Evolutionary conservation across 208 protist species (phyloP).

Genomic region (Trypanosomatidae sp.): DNA sequence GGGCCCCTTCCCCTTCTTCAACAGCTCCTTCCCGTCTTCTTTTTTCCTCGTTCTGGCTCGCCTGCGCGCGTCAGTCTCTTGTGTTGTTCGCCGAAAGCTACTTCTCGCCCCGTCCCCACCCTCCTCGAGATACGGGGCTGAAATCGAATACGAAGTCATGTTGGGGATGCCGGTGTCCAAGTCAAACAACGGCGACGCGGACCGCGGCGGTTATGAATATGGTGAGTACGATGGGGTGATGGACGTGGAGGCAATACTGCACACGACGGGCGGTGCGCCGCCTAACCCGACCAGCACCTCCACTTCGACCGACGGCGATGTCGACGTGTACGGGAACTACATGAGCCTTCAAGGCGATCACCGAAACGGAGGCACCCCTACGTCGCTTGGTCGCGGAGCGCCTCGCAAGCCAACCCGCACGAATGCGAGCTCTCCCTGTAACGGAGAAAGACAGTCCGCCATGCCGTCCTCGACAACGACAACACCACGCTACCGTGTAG

Average conservation of each 20-base stretch:
- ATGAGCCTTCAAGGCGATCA: not conserved
- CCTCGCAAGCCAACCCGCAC: conserved; percentile 4
- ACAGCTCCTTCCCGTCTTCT: not conserved
- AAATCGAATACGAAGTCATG: not conserved
- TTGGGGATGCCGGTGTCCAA: not conserved
- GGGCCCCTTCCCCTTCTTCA: not conserved
- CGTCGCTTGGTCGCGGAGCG: conserved; percentile 1
- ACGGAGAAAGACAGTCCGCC: not conserved
- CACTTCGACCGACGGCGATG: not conserved
- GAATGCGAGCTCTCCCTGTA: not conserved
- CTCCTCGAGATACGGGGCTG: not conserved
- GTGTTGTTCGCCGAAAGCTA: not conserved
- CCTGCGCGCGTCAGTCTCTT: not conserved
- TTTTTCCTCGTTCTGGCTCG: not conserved
- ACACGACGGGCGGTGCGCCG: not conserved
- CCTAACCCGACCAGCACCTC: conserved; percentile 2
- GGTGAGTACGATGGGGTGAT: conserved; percentile 29
- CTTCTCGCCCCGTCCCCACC: not conserved
- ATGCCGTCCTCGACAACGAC: not conserved
- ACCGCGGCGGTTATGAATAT: conserved; percentile 13
- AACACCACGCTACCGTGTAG: not conserved
- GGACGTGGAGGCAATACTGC: conserved; percentile 23
- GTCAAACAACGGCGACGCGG: conserved; percentile 2
- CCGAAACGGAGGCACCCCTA: not conserved
- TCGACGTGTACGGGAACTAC: conserved; percentile 3